A percentile compares a stretch with the other conserved stretches of the same genome.
Evolutionary conservation across 257 asterid species (phyloP).

Genomic region (Voacanga thouarsii): DNA sequence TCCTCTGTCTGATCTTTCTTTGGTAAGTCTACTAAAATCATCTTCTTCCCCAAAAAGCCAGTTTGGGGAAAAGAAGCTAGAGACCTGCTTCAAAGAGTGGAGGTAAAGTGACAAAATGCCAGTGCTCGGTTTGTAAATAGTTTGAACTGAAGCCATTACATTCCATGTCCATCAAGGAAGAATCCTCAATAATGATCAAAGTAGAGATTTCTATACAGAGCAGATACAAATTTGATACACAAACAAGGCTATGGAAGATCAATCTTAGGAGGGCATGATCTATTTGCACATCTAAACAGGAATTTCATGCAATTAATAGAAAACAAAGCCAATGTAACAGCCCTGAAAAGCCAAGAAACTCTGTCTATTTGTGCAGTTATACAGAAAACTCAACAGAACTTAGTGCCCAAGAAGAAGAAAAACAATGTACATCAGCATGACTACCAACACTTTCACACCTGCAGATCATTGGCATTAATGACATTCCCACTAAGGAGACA

Average conservation of each 20-base stretch:
- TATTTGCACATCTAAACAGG: not conserved
- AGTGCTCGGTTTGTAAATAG: not conserved
- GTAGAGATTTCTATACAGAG: not conserved
- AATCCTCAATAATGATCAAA: not conserved
- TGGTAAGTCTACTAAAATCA: conserved; percentile 17
- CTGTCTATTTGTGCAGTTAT: not conserved
- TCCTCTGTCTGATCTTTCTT: conserved; percentile 22
- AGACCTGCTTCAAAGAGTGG: not conserved
- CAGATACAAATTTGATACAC: not conserved
- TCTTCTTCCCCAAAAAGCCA: conserved; percentile 6
- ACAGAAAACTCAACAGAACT: not conserved
- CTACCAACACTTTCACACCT: not conserved
- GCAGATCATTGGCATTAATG: not conserved
- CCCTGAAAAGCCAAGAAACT: no score
- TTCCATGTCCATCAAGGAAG: no score
- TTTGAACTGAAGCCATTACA: not conserved
- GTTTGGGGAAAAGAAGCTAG: conserved; percentile 2
- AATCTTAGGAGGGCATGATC: not conserved
- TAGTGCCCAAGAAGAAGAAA: not conserved
- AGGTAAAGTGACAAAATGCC: not conserved
- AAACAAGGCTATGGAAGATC: not conserved
- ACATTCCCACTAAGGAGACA: conserved; percentile 2
- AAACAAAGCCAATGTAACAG: not conserved
- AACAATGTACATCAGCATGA: not conserved
- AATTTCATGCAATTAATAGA: not conserved